Base-by-base conservation (phyloP, 805 yeast genomes). In the Teunomyces kruisii region DNA sequence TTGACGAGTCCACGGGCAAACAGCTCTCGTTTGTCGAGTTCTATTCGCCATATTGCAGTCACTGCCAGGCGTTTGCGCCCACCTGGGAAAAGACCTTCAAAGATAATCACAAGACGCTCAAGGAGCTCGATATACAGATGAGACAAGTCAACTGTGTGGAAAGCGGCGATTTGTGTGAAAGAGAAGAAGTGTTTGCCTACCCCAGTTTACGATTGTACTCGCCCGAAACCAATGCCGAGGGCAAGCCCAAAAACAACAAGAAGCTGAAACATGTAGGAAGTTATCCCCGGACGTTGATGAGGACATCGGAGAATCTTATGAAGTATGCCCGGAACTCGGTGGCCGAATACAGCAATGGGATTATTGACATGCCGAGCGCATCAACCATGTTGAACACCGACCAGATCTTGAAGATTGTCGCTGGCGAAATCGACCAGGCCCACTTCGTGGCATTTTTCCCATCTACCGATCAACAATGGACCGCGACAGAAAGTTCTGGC, bases 41-140 rank as follows among this genome's bases (percentile, higher is more conserved):
- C 65, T 94, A 67, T 61, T 88, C 96, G 27, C 99, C 99, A 0
- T 84, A 84, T 57, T 94, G 99, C 62, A 62, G 70, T 6, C 98
- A 92, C 65, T 94, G 99, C 67, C 76, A 70, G 49, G 72, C 68
- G 6, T 67, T 94, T 43, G 94, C 88, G 2, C 98, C 99, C 1
- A 74, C 68, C 6, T 94, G 98, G 97, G 77, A 81, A 47, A 71
- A 76, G 45, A 77, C 92, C 0, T 87, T 80, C 67, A 55, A 69
- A 17, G 61, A 64, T 3, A 76, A 79, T 54, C 62, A 73, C 30
- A 60, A 64, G 8, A 82, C 79, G 31, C 74, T 76, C 37, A 58
- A 68, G 13, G 53, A 64, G 7, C 53, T 78, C 41, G 71, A 72
- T 2, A 71, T 84, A 12, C 71, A 72, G 15, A 78, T 90, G 75